Conservation (phyloP, 208 protist species). For the Leishmania braziliensis region DNA sequence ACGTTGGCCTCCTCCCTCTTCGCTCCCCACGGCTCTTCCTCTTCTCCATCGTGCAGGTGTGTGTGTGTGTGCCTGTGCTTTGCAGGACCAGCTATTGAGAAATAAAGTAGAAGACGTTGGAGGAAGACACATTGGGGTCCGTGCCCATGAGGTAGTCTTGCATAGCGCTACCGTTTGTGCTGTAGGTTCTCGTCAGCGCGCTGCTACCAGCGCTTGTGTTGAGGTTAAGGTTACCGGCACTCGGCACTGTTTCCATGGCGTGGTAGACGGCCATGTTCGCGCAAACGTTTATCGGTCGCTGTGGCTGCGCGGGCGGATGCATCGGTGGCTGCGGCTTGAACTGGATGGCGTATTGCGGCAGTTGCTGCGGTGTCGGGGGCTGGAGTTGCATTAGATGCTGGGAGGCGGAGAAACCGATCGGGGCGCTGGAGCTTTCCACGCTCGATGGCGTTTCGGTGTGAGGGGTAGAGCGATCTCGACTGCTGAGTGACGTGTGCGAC, state of each 20-base stretch:
- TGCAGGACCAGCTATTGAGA: background rate
- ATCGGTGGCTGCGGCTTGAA: conserved; percentile 12
- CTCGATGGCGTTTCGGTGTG: conserved; percentile 25
- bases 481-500: conserved; percentile 23
- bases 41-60: background rate
- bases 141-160: conserved; percentile 20
- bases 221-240: background rate
- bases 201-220: background rate
- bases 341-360: background rate
- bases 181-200: background rate
- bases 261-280: conserved; percentile 14
- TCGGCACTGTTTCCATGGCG: background rate
- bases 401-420: conserved; percentile 13
- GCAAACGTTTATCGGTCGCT: conserved; percentile 1
- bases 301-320: conserved; percentile 13
- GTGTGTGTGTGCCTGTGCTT: background rate
- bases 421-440: conserved; percentile 13
- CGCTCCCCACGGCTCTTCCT: background rate
- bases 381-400: conserved; percentile 6
- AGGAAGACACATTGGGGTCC: conserved; percentile 16
- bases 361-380: conserved; percentile 2
- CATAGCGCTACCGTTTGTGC: background rate
- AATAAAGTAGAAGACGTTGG: conserved; percentile 28
- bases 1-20: background rate
- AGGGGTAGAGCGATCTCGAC: conserved; percentile 14